Evolutionary conservation across 2,329 filamentous ascomycete genomes (phyloP), one percentile per base, ranked within the genome.

Genomic region (Fusarium piperis): DNA sequence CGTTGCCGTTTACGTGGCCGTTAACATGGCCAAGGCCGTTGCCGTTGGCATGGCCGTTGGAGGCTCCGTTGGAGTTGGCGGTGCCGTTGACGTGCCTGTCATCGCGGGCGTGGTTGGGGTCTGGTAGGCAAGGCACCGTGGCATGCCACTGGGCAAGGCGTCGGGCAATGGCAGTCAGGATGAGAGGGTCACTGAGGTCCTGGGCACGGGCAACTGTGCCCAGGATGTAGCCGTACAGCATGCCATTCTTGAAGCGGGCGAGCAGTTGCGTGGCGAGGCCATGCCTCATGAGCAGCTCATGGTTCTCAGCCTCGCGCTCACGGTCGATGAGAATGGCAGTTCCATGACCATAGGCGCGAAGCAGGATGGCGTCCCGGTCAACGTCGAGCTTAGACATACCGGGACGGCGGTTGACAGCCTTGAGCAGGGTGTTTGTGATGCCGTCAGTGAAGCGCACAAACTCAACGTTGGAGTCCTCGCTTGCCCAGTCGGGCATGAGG

Each of bases 311-410:
- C 86, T 89, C 91, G 87, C 95, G 91, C 84, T 97, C 93, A 74
- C 96, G 93, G 84, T 99, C 96, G 83, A 99, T 99, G 76, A 99
- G 88, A 61, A 98, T 88, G 79, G 97, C 94, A 74, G 96, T 98
- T 71, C 95, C 94, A 80, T 96, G 92, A 76, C 96, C 96, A 82
- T 98, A 99, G 69, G 96, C 96, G 75, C 96, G 91, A 78, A 99
- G 89, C 71, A 99, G 87, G 74, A 98, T 90, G 35, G 96, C 93
- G 73, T 97, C 93, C 68, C 88, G 88, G 81, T 98, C 95, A 73
- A 95, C 87, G 59, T 94, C 90, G n/a, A 78, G 70, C 76, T 92
- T 89, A 57, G 93, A 91, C 73, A 92, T 85, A 56, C 93, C 93
- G 1, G 85, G 80, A 28, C 86, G 86, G 73, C 86, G 88, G 80